Percentiles rank a stretch among this genome's conserved stretches.
These are phyloP conservation scores for Pouteria campechiana DNA, from an alignment of 179 eudicot genomes.

Conservation along the genomic window DNA sequence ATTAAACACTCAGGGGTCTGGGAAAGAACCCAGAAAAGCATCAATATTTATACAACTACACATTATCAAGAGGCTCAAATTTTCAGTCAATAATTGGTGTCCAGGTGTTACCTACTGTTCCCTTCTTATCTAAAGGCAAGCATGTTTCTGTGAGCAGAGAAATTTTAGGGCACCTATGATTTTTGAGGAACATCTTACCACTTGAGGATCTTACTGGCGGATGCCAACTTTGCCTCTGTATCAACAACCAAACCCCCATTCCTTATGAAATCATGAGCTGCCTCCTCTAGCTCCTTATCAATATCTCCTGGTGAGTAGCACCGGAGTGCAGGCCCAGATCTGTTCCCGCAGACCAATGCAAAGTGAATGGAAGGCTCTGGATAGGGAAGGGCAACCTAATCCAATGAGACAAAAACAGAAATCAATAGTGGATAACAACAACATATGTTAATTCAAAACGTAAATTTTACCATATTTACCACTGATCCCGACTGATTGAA, in stretches of 20 bases:
- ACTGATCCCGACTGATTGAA: no score
- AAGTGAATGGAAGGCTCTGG: slow-evolving; percentile 48
- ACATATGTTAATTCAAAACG: neutral
- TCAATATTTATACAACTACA: no score
- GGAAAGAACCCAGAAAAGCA: no score
- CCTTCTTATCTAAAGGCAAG: no score
- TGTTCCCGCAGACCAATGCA: slow-evolving; percentile 34
- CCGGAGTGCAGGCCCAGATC: slow-evolving; percentile 42
- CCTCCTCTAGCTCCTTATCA: slow-evolving; percentile 37
- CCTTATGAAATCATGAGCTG: slow-evolving; percentile 29
- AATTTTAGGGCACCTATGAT: no score
- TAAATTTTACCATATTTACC: neutral
- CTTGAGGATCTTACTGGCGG: slow-evolving; percentile 30
- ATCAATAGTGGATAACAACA: neutral
- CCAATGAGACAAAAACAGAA: neutral
- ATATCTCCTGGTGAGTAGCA: slow-evolving; percentile 40
- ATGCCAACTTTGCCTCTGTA: slow-evolving; percentile 20
- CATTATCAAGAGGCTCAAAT: no score
- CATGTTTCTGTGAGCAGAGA: no score
- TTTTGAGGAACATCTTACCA: slow-evolving; percentile 36
- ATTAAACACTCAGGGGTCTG: no score
- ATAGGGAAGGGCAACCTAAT: slow-evolving; percentile 42
- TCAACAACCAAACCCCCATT: slow-evolving; percentile 34
- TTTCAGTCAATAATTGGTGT: neutral
- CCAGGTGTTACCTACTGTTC: neutral